phyloP scores from a whole-genome alignment of 2,329 filamentous ascomycete genomes.

The Nakataea oryzae region DNA sequence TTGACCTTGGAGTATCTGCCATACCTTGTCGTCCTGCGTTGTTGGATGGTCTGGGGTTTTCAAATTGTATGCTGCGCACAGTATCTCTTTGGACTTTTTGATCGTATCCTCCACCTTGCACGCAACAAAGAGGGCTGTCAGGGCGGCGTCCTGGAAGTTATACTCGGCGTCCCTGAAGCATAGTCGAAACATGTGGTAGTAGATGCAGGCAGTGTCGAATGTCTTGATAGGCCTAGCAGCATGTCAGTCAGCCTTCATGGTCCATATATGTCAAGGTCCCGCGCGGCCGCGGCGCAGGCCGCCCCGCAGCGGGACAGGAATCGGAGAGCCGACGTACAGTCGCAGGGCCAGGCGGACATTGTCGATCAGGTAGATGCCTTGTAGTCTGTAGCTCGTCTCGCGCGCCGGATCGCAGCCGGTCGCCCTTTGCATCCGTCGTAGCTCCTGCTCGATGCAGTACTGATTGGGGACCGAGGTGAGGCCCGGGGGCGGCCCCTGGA shows the following conservation, averaged over 20 bases:
- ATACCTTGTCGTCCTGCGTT: slow-evolving; percentile 72
- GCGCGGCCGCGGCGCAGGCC: not conserved
- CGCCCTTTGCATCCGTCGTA: slow-evolving; percentile 61
- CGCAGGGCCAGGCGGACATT: slow-evolving; percentile 69
- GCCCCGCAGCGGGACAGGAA: not conserved
- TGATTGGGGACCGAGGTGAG: slow-evolving; percentile 44
- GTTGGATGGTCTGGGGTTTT: slow-evolving; percentile 58
- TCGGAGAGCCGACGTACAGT: slow-evolving; percentile 44
- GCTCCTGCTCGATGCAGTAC: slow-evolving; percentile 72
- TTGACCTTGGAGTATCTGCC: slow-evolving; percentile 11
- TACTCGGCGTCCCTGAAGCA: slow-evolving; percentile 80
- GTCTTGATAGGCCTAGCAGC: slow-evolving; percentile 67
- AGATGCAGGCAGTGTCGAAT: slow-evolving; percentile 81
- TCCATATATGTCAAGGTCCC: not conserved
- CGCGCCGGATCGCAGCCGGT: slow-evolving; percentile 64
- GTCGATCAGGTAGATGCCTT: slow-evolving; percentile 84
- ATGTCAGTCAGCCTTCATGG: not conserved
- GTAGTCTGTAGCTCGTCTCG: slow-evolving; percentile 71
- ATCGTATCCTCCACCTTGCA: slow-evolving; percentile 98
- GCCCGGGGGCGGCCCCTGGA: slow-evolving; percentile 23
- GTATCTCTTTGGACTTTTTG: slow-evolving; percentile 89
- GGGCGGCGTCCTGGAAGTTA: slow-evolving; percentile 74
- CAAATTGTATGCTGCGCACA: slow-evolving; percentile 82
- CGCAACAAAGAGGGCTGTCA: slow-evolving; percentile 80
- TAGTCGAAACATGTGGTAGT: slow-evolving; percentile 89